Evolutionary conservation across 495 filamentous ascomycete species (phyloP).

Genomic region (Podospora pseudocomata): DNA sequence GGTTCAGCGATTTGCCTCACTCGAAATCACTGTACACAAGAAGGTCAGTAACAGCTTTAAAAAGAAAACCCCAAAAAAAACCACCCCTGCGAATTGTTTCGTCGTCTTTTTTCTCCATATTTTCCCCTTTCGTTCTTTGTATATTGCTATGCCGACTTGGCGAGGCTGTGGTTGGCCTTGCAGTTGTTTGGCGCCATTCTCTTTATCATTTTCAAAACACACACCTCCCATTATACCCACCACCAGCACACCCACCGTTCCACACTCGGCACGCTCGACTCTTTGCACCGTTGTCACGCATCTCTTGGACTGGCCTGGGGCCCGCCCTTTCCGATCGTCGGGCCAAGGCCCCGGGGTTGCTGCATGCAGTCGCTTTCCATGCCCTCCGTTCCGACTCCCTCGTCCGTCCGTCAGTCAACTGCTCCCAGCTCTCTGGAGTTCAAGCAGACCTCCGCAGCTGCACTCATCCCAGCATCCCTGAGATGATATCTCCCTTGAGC

Average conservation of each 20-base stretch:
- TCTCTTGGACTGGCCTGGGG: constrained; percentile 1
- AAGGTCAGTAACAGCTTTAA: background rate
- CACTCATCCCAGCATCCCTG: background rate
- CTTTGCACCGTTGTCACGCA: constrained; percentile 16
- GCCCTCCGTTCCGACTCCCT: constrained; percentile 2
- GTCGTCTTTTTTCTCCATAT: constrained; percentile 4
- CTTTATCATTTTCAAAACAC: background rate
- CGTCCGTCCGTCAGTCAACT: constrained; percentile 2
- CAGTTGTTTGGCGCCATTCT: background rate
- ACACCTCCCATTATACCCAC: background rate
- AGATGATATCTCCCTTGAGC: background rate
- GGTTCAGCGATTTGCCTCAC: background rate
- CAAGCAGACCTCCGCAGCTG: background rate
- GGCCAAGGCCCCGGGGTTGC: constrained; percentile 12
- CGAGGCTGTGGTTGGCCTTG: background rate
- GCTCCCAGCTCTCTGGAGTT: background rate
- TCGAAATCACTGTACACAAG: background rate
- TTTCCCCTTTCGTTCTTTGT: constrained; percentile 10
- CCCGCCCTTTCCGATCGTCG: constrained; percentile 20
- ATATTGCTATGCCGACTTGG: constrained; percentile 4
- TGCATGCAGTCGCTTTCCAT: constrained; percentile 23
- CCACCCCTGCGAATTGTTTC: background rate
- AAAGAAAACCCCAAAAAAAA: background rate
- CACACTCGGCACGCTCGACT: background rate
- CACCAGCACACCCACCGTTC: constrained; percentile 2